phyloP scores from a whole-genome alignment of 2,329 filamentous ascomycete species.

The Aspergillus sojae region DNA sequence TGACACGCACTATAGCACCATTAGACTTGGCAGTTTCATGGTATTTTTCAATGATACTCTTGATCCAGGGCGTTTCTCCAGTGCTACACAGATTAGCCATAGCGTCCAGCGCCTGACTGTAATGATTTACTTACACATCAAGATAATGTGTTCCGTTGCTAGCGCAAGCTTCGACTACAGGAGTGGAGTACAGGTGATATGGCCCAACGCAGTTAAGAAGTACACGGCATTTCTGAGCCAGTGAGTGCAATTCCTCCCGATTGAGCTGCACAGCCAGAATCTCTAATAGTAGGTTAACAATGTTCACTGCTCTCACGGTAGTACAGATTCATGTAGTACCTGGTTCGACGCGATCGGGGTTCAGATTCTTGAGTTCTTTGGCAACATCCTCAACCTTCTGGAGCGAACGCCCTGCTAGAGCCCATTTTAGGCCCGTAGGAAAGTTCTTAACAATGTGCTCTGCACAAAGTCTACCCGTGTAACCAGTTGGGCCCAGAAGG shows the following conservation, averaged over 20 bases:
- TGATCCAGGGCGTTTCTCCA: slow-evolving; percentile 66
- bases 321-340: slow-evolving; percentile 48
- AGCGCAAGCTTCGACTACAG: slow-evolving; percentile 66
- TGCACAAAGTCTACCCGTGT: slow-evolving; percentile 76
- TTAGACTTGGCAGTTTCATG: slow-evolving; percentile 61
- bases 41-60: slow-evolving; percentile 64
- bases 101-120: not conserved
- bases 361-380: slow-evolving; percentile 66
- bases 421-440: slow-evolving; percentile 82
- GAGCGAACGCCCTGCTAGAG: slow-evolving; percentile 78
- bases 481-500: slow-evolving; percentile 72
- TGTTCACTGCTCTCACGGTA: not conserved
- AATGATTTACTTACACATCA: slow-evolving; percentile 52
- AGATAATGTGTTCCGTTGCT: slow-evolving; percentile 68
- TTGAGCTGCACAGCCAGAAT: slow-evolving; percentile 53
- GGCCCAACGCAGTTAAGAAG: slow-evolving; percentile 66
- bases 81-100: slow-evolving; percentile 44
- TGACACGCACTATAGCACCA: slow-evolving; percentile 57
- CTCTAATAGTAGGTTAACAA: slow-evolving; percentile 31
- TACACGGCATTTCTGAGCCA: slow-evolving; percentile 60
- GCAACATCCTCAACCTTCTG: slow-evolving; percentile 72
- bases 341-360: slow-evolving; percentile 70
- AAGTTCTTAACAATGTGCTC: slow-evolving; percentile 73
- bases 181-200: slow-evolving; percentile 65
- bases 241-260: slow-evolving; percentile 51